Base-by-base conservation (phyloP, 441 rosid species). In the Corymbia citriodora region DNA sequence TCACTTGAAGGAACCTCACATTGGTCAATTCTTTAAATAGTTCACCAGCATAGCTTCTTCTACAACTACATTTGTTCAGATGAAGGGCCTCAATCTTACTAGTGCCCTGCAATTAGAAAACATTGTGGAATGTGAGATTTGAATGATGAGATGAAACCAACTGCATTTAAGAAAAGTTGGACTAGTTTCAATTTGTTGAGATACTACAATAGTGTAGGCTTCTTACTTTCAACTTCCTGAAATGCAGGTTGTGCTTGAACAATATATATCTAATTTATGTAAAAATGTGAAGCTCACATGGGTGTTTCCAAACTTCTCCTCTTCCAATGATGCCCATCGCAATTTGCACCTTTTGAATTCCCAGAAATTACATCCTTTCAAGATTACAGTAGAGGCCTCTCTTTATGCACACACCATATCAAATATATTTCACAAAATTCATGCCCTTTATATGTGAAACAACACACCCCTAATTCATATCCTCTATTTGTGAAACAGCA, bases 281-380 rank as follows among this genome's bases (percentile, higher is more conserved):
- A 59, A 59, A 1, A 59, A 59, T 1, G 63, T 25, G n/a, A 59
- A 59, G 63, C n/a, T 59, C 3, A 0, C 63, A 59, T 9, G 63
- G n/a, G 63, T 4, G 14, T 0, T 23, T 57, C 63, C 2, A 3
- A 57, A 57, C 63, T 57, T 57, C 29, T 57, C 8, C 3, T 54
- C n/a, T 59, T 59, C 63, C 29, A 59, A 0, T 7, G 0, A 59
- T 59, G n/a, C 29, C 63, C 63, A 2, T 59, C 0, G 7, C 13
- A 57, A 57, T 57, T 23, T 23, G 63, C 13, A 57, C 63, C 29
- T 2, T 0, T 57, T 57, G 29, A 23, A 23, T 57, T 57, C 1
- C 13, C 63, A 57, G 29, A 57, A n/a, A n/a, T n/a, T n/a, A n/a
- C n/a, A n/a, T n/a, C n/a, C n/a, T n/a, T n/a, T n/a, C n/a, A n/a